Base-by-base conservation (phyloP, 306 rosid genomes). In the Senna tora region DNA sequence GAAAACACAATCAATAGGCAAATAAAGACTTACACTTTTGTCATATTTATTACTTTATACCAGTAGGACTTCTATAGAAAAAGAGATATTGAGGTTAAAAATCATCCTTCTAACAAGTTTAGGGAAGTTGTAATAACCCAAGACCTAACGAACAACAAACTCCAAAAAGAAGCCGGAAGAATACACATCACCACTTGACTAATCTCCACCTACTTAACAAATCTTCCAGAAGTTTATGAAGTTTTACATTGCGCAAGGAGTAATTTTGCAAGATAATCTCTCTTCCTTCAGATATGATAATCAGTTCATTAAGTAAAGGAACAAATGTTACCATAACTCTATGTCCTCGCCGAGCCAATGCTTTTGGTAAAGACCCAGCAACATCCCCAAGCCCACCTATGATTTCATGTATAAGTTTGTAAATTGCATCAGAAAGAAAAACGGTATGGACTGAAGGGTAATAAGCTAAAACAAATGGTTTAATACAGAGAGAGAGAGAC, bases 331-430 rank as follows among this genome's bases (percentile, higher is more conserved):
- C 99, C 97, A 94, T 94, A 72, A 94, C 99, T 77, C 99, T 84
- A 33, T 94, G 99, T 75, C 99, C 99, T 57, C 97, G 99, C 50
- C 97, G 92, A 85, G 99, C 99, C 87, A 94, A 88, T 77, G 97
- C 96, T 87, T 89, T 94, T 4, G 99, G 99, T 77, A 94, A 81
- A 46, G 99, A 81, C 58, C 99, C 99, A 52, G 96, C 96, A 46
- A 94, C 99, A 79, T 94, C 99, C 79, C 96, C 99, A 74, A 94
- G 97, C 72, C 99, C 99, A 82, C 99, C 99, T 94, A 75, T 63
- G 49, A 79, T 61, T 42, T 81, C 74, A 78, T 51, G 63, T 28
- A 63, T 81, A 81, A 84, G 67, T 67, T 53, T 9, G 47, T 58
- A 50, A 60, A 71, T 70, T 52, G 43, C 30, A 51, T 5, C 28